Conservation (phyloP, 2,329 filamentous ascomycete species). For the Atkinsonella hypoxylon region DNA sequence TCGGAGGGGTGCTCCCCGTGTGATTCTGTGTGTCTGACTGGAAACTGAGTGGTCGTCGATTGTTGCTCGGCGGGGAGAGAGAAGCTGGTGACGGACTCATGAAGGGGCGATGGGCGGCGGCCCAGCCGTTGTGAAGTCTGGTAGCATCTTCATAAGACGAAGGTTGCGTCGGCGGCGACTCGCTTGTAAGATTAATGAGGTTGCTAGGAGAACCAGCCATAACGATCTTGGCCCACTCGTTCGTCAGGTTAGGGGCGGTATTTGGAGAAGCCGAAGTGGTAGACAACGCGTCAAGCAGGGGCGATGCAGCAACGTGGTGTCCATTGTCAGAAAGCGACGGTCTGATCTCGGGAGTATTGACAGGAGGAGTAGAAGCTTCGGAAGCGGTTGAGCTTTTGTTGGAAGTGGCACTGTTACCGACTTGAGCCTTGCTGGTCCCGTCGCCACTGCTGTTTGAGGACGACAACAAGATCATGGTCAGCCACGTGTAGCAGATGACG, state of each 20-base stretch:
- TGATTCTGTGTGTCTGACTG: slow-evolving; percentile 37
- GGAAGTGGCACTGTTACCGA: slow-evolving; percentile 20
- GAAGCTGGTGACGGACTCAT: slow-evolving; percentile 33
- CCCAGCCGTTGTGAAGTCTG: slow-evolving; percentile 30
- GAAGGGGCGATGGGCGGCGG: slow-evolving; percentile 33
- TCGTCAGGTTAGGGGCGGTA: slow-evolving; percentile 33
- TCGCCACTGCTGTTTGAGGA: slow-evolving; percentile 9
- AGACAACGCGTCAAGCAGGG: slow-evolving; percentile 36
- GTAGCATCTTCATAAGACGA: slow-evolving; percentile 38
- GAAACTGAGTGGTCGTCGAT: slow-evolving; percentile 39
- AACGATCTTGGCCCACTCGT: slow-evolving; percentile 30
- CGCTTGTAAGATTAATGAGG: slow-evolving; percentile 37
- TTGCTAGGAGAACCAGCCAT: slow-evolving; percentile 41
- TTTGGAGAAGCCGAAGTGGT: slow-evolving; percentile 36
- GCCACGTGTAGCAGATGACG: slow-evolving; percentile 10
- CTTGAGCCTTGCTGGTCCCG: slow-evolving; percentile 15
- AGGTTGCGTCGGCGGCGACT: slow-evolving; percentile 40
- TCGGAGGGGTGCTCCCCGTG: slow-evolving; percentile 27
- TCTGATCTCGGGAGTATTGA: slow-evolving; percentile 34
- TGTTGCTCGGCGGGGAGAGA: slow-evolving; percentile 23
- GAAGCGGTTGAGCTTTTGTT: slow-evolving; percentile 26
- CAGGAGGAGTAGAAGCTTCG: slow-evolving; percentile 31
- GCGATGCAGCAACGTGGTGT: slow-evolving; percentile 28
- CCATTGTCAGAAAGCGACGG: slow-evolving; percentile 31
- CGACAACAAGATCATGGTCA: slow-evolving; percentile 13